These are phyloP conservation scores for Lipomyces sp. DNA, from an alignment of 805 yeast species.

Conservation along the genomic window DNA sequence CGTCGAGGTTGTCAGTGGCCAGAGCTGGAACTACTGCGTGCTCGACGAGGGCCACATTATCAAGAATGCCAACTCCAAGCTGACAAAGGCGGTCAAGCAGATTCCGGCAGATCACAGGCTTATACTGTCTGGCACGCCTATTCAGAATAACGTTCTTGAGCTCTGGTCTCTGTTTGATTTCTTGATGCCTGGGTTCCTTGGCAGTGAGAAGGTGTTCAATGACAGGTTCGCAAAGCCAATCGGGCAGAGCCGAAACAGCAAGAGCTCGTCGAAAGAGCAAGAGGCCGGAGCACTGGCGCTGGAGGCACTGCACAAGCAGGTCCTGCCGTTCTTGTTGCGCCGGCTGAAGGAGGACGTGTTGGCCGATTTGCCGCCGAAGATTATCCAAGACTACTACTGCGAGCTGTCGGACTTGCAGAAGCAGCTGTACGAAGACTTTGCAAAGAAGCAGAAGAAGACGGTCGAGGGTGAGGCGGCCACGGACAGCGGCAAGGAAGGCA, in stretches of 20 bases:
- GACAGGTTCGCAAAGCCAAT: constrained; percentile 98
- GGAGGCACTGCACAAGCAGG: constrained; percentile 95
- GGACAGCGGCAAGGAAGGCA: constrained; percentile 49
- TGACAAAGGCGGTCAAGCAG: constrained; percentile 82
- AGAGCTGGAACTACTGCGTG: constrained; percentile 88
- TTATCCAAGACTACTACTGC: constrained; percentile 96
- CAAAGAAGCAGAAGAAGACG: constrained; percentile 71
- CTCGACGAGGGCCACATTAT: constrained; percentile 97
- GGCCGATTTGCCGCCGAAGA: constrained; percentile 95
- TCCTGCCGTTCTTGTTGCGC: constrained; percentile 91
- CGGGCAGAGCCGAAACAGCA: constrained; percentile 85
- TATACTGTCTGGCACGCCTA: constrained; percentile 94
- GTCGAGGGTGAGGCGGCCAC: constrained; percentile 44
- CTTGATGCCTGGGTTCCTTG: constrained; percentile 97
- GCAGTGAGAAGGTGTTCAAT: constrained; percentile 89
- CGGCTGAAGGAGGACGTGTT: constrained; percentile 94
- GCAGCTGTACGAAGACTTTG: constrained; percentile 83
- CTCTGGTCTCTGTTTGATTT: constrained; percentile 97
- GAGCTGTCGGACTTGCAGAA: constrained; percentile 89
- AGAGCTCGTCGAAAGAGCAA: constrained; percentile 82
- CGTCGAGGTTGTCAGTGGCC: constrained; percentile 54
- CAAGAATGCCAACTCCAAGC: constrained; percentile 83
- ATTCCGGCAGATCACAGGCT: constrained; percentile 84
- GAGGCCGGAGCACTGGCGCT: constrained; percentile 95
- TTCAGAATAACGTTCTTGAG: constrained; percentile 94